phyloP scores from a whole-genome alignment of 495 filamentous ascomycete genomes.

The Bacidia rubella region DNA sequence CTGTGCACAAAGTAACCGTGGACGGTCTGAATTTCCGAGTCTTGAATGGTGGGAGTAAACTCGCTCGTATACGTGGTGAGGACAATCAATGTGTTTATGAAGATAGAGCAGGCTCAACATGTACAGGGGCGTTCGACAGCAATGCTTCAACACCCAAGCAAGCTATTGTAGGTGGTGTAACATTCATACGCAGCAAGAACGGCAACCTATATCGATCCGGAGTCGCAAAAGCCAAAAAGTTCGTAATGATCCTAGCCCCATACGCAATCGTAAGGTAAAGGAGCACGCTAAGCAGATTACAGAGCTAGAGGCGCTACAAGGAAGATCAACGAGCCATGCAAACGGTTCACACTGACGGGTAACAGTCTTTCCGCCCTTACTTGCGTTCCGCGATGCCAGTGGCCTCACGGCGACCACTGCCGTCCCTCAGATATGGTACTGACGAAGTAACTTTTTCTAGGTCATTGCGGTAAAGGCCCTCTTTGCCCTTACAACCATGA shows the following conservation, averaged over 20 bases:
- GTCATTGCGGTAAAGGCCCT: slow-evolving; percentile 68
- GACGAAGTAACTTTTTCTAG: slow-evolving; percentile 35
- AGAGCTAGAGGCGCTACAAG: slow-evolving; percentile 26
- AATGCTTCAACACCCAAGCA: slow-evolving; percentile 65
- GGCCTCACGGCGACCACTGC: background rate
- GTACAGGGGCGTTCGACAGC: slow-evolving; percentile 46
- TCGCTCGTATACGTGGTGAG: slow-evolving; percentile 64
- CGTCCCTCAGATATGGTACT: background rate
- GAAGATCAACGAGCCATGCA: slow-evolving; percentile 72
- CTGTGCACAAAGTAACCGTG: slow-evolving; percentile 53
- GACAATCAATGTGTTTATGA: background rate
- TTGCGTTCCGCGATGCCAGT: slow-evolving; percentile 7
- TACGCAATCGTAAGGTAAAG: background rate
- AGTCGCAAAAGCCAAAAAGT: slow-evolving; percentile 53
- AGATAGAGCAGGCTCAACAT: slow-evolving; percentile 28
- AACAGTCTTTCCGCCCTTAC: slow-evolving; percentile 29
- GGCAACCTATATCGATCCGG: slow-evolving; percentile 78
- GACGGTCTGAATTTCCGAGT: slow-evolving; percentile 69
- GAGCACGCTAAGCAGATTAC: slow-evolving; percentile 4
- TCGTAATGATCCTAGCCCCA: slow-evolving; percentile 22
- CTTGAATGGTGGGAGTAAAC: slow-evolving; percentile 68
- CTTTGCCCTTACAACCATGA: slow-evolving; percentile 76
- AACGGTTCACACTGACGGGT: slow-evolving; percentile 85
- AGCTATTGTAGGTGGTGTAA: slow-evolving; percentile 65
- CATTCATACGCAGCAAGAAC: slow-evolving; percentile 77